Evolutionary conservation across 2,329 filamentous ascomycete species (phyloP), one percentile per base, ranked within the genome.

Genomic region (Chaetomiaceae sp.): DNA sequence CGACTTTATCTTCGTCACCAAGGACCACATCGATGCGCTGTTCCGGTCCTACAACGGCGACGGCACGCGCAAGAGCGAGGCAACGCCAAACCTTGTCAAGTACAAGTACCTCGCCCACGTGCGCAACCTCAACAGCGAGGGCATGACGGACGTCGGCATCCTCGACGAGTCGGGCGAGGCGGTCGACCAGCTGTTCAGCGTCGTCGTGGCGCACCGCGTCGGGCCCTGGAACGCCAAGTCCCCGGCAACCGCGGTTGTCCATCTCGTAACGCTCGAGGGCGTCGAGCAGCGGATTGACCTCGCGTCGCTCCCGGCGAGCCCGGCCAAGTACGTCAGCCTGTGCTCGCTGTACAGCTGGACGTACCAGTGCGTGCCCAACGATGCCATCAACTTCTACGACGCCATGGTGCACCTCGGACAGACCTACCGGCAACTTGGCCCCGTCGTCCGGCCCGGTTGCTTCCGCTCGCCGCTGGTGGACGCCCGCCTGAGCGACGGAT

Each of bases 331-430:
- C 10, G 61, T 70, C 7, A 64, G 53, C 0, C 46, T 73, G 7
- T 58, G 60, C 19, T 68, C 64, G 0, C 50, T 73, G 0, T 50
- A 66, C 37, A 66, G 62, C 38, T 74, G 70, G 70, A 60, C 56
- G 6, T 72, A 72, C 42, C 66, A 61, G 0, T 52, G 55, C 3
- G 38, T 65, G 1, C 68, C 70, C 0, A 56, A 66, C 0, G 48
- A 57, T 1, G 50, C 56, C 0, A 52, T 68, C 37, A 67, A 68
- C 45, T 59, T 69, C 1, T 46, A 39, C 0, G 64, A 67, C 1
- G 48, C 62, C 0, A 65, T 68, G 38, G 48, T 14, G 3, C 7
- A 48, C 1, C 40, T 48, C 3, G 46, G 40, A 5, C 6, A 11
- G 4, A 30, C 9, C 8, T 11, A 22, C 11, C 3, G 24, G 11